Conservation (phyloP, 1,284 basidiomycete species). For the Anthracocystis walkeri region DNA sequence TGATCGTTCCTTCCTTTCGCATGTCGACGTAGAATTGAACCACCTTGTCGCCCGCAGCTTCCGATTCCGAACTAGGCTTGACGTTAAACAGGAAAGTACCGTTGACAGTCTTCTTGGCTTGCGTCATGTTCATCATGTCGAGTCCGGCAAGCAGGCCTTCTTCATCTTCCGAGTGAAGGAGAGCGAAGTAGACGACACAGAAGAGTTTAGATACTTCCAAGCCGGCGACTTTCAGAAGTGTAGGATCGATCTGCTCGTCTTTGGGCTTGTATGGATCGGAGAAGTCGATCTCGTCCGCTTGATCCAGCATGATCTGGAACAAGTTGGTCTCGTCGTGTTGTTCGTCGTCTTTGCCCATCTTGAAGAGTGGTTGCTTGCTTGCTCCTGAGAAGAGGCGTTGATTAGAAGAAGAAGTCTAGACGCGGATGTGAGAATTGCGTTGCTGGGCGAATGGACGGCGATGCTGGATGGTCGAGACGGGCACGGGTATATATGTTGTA, state of each 20-base stretch:
- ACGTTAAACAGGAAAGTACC: constrained; percentile 60
- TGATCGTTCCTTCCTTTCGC: constrained; percentile 50
- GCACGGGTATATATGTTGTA: constrained; percentile 4
- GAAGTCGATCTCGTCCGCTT: constrained; percentile 59
- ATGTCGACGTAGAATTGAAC: constrained; percentile 59
- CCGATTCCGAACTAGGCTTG: constrained; percentile 26
- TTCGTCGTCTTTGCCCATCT: constrained; percentile 31
- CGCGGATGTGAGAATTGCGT: not conserved
- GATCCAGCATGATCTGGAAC: constrained; percentile 55
- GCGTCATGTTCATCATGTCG: constrained; percentile 56
- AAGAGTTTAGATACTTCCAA: constrained; percentile 48
- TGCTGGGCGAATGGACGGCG: not conserved
- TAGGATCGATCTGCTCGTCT: constrained; percentile 35
- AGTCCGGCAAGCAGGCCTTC: constrained; percentile 51
- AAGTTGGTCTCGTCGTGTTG: constrained; percentile 44
- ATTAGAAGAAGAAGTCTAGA: not conserved
- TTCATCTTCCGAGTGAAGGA: constrained; percentile 45
- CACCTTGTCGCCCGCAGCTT: constrained; percentile 21
- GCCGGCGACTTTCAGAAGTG: constrained; percentile 46
- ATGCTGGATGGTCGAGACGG: not conserved
- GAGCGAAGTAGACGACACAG: constrained; percentile 52
- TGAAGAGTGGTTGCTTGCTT: not conserved
- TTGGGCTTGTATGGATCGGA: constrained; percentile 23
- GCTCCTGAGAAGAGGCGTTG: not conserved
- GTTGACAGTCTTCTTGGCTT: constrained; percentile 59